A percentile compares a stretch with the other conserved stretches of the same genome.
Evolutionary conservation across 768 basidiomycete genomes (phyloP).

Genomic region (Hygrophorus pudorinus): DNA sequence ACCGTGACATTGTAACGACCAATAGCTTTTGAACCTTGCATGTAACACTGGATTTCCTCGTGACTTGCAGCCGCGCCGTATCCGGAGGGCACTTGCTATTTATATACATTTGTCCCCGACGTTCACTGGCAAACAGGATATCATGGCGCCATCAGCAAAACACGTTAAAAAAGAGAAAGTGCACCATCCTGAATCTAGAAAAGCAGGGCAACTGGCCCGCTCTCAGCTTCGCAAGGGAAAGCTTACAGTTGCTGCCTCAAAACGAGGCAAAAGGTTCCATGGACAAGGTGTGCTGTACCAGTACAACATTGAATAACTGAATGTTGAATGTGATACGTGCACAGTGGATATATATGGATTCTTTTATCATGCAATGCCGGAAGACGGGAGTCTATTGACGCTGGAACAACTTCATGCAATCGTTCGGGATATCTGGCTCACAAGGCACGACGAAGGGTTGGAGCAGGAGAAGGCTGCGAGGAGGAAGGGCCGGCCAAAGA

Average conservation of each 20-base stretch:
- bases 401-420: constrained; percentile 59
- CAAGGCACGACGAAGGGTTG: constrained; percentile 58
- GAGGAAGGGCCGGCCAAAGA: constrained; percentile 71
- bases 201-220: constrained; percentile 67
- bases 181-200: constrained; percentile 76
- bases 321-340: constrained; percentile 7
- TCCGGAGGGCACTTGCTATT: too few species aligned
- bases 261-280: constrained; percentile 31
- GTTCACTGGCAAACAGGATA: too few species aligned
- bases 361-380: constrained; percentile 64
- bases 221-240: constrained; percentile 60
- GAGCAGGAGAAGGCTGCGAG: constrained; percentile 49
- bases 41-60: too few species aligned
- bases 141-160: background rate
- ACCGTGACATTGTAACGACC: too few species aligned
- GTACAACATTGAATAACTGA: too few species aligned
- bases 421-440: constrained; percentile 60
- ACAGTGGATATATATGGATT: constrained; percentile 66
- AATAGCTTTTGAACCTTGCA: too few species aligned
- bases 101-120: too few species aligned
- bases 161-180: constrained; percentile 61
- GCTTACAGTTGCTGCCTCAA: constrained; percentile 43
- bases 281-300: constrained; percentile 4
- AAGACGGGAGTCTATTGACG: constrained; percentile 41
- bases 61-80: too few species aligned